These are phyloP conservation scores for Suillus occidentalis DNA, from an alignment of 768 basidiomycete species.

Conservation along the genomic window DNA sequence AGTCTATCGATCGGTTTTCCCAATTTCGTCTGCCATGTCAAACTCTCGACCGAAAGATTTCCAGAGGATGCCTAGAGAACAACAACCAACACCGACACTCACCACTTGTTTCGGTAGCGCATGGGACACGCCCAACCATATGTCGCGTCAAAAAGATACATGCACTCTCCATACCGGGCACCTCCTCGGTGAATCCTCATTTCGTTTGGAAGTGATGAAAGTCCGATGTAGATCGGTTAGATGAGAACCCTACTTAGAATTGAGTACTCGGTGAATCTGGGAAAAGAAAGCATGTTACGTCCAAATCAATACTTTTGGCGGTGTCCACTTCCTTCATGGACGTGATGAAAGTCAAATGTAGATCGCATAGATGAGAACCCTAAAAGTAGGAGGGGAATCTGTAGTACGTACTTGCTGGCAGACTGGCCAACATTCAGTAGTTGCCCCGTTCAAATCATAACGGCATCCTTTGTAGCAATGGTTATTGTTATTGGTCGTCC, in stretches of 20 bases:
- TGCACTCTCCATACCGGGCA: conserved; percentile 36
- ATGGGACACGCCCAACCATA: too few species aligned
- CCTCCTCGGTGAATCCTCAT: conserved; percentile 34
- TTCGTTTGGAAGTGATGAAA: background rate
- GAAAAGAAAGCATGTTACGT: too few species aligned
- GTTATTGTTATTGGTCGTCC: too few species aligned
- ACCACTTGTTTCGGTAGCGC: conserved; percentile 2
- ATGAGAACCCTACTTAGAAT: background rate
- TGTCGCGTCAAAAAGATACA: conserved; percentile 19
- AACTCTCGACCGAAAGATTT: conserved; percentile 22
- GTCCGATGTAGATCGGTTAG: background rate
- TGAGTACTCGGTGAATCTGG: background rate
- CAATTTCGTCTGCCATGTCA: background rate
- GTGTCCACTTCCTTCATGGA: too few species aligned
- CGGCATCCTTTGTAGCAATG: background rate
- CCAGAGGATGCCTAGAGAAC: conserved; percentile 26
- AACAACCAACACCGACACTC: conserved; percentile 17
- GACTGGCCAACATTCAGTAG: background rate
- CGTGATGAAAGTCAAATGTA: background rate
- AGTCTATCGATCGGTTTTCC: background rate
- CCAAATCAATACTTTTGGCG: too few species aligned
- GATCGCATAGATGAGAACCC: too few species aligned
- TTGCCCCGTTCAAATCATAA: background rate
- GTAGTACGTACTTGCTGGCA: background rate
- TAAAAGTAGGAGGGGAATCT: too few species aligned